A percentile compares a stretch with the other conserved stretches of the same genome.
Conservation (phyloP, 768 basidiomycete genomes). For the Tricholoma sp. region DNA sequence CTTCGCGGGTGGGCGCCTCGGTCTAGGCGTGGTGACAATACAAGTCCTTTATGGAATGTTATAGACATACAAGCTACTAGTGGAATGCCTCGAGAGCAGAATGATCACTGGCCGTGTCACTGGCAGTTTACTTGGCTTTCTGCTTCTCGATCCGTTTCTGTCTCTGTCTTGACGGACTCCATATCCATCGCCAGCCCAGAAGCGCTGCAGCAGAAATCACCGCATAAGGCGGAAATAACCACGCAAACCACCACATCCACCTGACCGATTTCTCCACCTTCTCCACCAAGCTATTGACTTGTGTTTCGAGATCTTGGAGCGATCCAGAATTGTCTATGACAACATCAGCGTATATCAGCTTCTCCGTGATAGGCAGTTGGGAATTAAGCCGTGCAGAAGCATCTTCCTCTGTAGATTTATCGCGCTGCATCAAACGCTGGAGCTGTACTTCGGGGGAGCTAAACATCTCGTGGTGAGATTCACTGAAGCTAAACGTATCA, state of each 20-base stretch:
- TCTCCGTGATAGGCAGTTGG: conserved; percentile 75
- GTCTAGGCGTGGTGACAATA: no score
- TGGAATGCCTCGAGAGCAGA: no score
- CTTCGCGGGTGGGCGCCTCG: no score
- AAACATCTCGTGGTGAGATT: neutral
- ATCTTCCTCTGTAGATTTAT: conserved; percentile 57
- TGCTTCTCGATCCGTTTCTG: neutral
- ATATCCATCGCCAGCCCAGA: conserved; percentile 10
- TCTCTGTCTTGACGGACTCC: conserved; percentile 5
- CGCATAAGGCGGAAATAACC: conserved; percentile 14
- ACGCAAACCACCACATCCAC: conserved; percentile 48
- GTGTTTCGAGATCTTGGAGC: conserved; percentile 53
- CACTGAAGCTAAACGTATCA: neutral
- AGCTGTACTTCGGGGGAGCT: conserved; percentile 85
- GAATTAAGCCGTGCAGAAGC: conserved; percentile 73
- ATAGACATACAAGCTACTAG: no score
- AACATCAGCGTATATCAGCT: conserved; percentile 79
- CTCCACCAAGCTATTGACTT: conserved; percentile 45
- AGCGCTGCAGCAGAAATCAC: conserved; percentile 11
- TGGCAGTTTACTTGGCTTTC: no score
- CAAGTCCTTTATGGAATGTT: no score
- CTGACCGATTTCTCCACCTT: conserved; percentile 42
- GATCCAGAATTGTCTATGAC: conserved; percentile 89
- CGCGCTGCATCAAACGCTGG: conserved; percentile 74
- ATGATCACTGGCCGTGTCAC: no score